Evolutionary conservation across 2,329 filamentous ascomycete genomes (phyloP), one percentile per base, ranked within the genome.

Genomic region (Ascosphaera aggregata): DNA sequence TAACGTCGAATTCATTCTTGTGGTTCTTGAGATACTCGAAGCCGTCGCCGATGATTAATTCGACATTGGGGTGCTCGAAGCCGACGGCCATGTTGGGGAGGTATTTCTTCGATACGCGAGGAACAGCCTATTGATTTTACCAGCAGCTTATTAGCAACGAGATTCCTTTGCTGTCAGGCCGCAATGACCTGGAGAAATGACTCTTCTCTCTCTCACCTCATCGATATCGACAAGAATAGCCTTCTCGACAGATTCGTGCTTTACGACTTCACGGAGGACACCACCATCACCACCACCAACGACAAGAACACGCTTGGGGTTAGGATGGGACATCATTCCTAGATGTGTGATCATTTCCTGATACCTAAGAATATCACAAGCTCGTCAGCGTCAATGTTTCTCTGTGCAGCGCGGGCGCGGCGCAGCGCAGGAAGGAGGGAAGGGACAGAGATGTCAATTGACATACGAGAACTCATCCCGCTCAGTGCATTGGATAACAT

Each of bases 331-430:
- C 73, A 92, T 89, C 78, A 98, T 82, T 63, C 84, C 89, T 49
- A 98, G 71, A 65, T 98, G 84, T 51, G 86, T 85, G 63, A 98
- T 98, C 89, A 98, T 98, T 73, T 98, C 89, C 70, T 98, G 89
- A 74, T 93, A 93, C 52, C 65, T 69, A 46, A 19, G 32, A 20
- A 19, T 20, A 15, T 30, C 2, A 20, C 19, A 38, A 30, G 15
- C 17, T 18, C n/a, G 24, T 5, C n/a, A 31, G n/a, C 32, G 18
- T 7, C 22, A n/a, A 30, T 40, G 8, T 15, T 27, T 11, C 9
- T 9, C 34, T 9, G 11, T 8, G 36, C 19, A 16, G 22, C 20
- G 34, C 18, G 34, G 11, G 16, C 11, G 17, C 34, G 30, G 2
- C 35, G 17, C 39, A 38, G 27, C 19, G 18, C 19, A 8, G 17